Percentiles rank a stretch among this genome's conserved stretches.
phyloP scores from a whole-genome alignment of 2,329 filamentous ascomycete species.

The Fonsecaea multimorphosa region DNA sequence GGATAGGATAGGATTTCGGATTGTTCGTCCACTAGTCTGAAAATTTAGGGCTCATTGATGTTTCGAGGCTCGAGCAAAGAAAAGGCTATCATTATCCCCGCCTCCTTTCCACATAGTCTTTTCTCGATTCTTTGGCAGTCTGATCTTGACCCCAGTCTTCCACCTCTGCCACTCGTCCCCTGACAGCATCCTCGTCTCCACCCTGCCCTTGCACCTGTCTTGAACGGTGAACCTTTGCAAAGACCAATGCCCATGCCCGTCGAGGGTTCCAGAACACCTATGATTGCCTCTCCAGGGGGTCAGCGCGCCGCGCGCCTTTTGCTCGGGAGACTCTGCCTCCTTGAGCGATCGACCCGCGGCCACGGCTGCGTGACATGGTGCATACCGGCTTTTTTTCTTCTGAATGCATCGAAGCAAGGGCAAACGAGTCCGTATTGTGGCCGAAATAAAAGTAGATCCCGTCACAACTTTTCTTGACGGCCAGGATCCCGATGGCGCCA shows the following conservation, averaged over 20 bases:
- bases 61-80: background rate
- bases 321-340: slow-evolving; percentile 46
- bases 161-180: background rate
- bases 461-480: slow-evolving; percentile 78
- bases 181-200: background rate
- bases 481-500: slow-evolving; percentile 90
- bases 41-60: background rate
- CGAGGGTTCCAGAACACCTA: background rate
- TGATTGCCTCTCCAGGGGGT: background rate
- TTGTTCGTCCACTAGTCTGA: background rate
- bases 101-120: background rate
- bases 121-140: background rate
- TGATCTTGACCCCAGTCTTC: too few species aligned
- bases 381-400: slow-evolving; percentile 75
- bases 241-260: background rate
- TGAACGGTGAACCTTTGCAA: background rate
- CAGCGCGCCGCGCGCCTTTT: slow-evolving; percentile 33
- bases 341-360: slow-evolving; percentile 59
- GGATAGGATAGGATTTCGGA: background rate
- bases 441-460: slow-evolving; percentile 89
- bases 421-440: slow-evolving; percentile 89
- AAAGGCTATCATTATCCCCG: background rate
- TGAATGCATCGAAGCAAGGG: slow-evolving; percentile 85
- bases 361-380: slow-evolving; percentile 81
- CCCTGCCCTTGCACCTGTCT: background rate